Conservation (phyloP, 192 early-diverging fungal species). For the Umbelopsis vinacea region DNA sequence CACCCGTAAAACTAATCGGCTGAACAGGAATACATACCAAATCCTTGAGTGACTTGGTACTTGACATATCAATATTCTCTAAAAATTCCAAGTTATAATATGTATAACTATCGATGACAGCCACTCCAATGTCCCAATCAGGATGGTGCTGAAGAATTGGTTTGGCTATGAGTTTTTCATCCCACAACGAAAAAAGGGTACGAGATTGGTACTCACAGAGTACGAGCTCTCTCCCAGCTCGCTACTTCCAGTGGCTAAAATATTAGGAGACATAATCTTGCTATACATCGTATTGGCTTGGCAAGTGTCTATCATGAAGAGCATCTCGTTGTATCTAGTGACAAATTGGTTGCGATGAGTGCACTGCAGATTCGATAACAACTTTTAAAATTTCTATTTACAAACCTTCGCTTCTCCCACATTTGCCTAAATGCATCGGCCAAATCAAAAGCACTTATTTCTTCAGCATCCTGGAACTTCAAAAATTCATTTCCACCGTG, state of each 20-base stretch:
- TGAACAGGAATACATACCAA: slow-evolving; percentile 52
- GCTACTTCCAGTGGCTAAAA: slow-evolving; percentile 90
- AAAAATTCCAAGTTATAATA: slow-evolving; percentile 95
- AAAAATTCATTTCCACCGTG: slow-evolving; percentile 99
- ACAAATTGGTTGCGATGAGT: not conserved
- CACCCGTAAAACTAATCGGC: no score
- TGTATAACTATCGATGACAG: slow-evolving; percentile 97
- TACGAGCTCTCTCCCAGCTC: slow-evolving; percentile 89
- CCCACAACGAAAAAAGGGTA: no score
- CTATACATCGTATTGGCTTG: slow-evolving; percentile 98
- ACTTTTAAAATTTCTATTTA: not conserved
- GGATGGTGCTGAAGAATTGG: slow-evolving; percentile 66
- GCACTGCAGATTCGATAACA: no score
- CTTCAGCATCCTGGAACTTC: slow-evolving; percentile 99
- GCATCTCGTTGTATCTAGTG: slow-evolving; percentile 87
- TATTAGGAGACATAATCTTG: slow-evolving; percentile 91
- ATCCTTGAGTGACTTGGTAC: slow-evolving; percentile 72
- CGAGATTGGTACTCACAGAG: slow-evolving; percentile 55
- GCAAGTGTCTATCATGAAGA: slow-evolving; percentile 99
- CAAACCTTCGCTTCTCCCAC: slow-evolving; percentile 88
- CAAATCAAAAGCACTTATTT: slow-evolving; percentile 94
- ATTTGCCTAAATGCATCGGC: slow-evolving; percentile 98
- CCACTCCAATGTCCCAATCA: slow-evolving; percentile 93
- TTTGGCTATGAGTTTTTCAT: not conserved
- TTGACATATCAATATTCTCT: slow-evolving; percentile 82